Evolutionary conservation across 2,329 filamentous ascomycete genomes (phyloP), one percentile per base, ranked within the genome.

Genomic region (Aspergillus viridinutans): DNA sequence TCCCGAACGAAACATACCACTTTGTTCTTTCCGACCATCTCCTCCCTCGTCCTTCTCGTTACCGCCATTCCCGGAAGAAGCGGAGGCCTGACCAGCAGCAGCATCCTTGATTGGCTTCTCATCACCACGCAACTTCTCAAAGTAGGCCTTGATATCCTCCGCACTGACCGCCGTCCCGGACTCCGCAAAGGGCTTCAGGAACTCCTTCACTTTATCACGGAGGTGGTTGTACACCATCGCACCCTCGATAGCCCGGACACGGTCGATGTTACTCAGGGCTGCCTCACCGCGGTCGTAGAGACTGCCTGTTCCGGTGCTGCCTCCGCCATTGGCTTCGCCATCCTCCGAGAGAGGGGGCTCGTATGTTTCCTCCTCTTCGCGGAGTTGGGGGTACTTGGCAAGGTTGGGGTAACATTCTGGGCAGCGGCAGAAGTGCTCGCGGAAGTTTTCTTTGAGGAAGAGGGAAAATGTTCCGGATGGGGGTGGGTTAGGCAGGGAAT

Each of bases 171-270:
- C 87, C 73, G 90, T 80, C 1, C 93, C 93, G 61, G 88, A 95
- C 70, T 97, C 91, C 0, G 94, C 94, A 72, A 96, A 99, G 47
- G 95, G 89, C 75, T 92, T 86, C 67, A 99, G 85, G 72, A 99
- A 97, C 0, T 88, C 87, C 79, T 93, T 96, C n/a, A 99, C 85
- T 71, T 93, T 92, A 69, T 97, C 92, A 70, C 95, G 94, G 58
- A 99, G 83, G 67, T 96, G 89, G 68, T 97, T 97, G 76, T 97
- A 99, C 0, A 92, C 93, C 92, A 97, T 97, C 49, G 96, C 93
- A 17, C 94, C 94, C 73, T 99, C 90, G 55, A 99, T 96, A 4
- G 94, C 94, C 14, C 88, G 83, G 7, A 97, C 93, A 2, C 94
- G 89, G 71, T 99, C 94, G 56, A 99, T 87, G 67, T 91, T 95